phyloP scores from a whole-genome alignment of 169 alveolate genomes.

The Plasmodium gonderi region DNA sequence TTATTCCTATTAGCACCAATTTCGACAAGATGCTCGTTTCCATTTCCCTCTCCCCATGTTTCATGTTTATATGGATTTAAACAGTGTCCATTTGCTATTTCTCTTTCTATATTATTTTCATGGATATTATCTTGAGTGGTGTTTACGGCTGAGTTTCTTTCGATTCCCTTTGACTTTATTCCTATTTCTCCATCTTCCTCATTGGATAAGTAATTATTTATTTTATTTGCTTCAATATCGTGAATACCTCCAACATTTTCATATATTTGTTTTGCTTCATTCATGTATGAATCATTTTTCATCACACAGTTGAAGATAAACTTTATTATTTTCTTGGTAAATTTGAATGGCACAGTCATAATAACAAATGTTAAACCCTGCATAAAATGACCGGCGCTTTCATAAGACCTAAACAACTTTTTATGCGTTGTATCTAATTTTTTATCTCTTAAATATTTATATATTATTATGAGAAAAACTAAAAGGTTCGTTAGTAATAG shows the following conservation, averaged over 20 bases:
- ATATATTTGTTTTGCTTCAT: not conserved
- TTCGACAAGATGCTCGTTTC: not conserved
- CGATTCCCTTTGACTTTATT: not conserved
- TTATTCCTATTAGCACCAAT: not conserved
- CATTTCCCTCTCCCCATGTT: not conserved
- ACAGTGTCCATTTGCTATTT: not conserved
- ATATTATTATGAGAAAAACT: constrained; percentile 19
- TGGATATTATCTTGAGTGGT: not conserved
- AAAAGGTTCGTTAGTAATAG: constrained; percentile 9
- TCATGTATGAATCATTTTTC: not conserved
- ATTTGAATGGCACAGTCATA: constrained; percentile 33
- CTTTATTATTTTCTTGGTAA: constrained; percentile 14
- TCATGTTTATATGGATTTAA: not conserved
- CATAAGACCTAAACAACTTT: constrained; percentile 7
- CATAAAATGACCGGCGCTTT: constrained; percentile 39
- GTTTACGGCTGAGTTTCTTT: not conserved
- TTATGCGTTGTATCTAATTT: not conserved
- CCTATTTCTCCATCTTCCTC: not conserved
- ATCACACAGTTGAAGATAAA: not conserved
- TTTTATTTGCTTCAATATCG: not conserved
- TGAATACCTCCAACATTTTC: not conserved
- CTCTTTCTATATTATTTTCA: not conserved
- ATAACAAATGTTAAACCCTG: constrained; percentile 43
- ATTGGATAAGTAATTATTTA: not conserved
- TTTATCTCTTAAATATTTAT: constrained; percentile 14